These are phyloP conservation scores for Peniophora sp. DNA, from an alignment of 1,284 basidiomycete genomes.

Conservation along the genomic window DNA sequence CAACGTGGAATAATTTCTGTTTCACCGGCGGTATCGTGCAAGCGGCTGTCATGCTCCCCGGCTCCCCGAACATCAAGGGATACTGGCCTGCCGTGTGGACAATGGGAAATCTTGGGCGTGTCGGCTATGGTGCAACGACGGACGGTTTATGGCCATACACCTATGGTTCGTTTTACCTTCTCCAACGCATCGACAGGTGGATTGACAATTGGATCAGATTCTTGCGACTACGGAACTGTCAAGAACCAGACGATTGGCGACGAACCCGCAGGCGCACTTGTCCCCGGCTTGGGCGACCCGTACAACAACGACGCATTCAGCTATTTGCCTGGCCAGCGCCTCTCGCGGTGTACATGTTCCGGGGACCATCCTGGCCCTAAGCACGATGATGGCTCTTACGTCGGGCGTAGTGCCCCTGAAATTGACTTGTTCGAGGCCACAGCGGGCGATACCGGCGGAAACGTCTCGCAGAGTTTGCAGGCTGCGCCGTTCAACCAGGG, in stretches of 20 bases:
- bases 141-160: conserved; percentile 70
- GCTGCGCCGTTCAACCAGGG: conserved; percentile 42
- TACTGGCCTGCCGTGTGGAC: conserved; percentile 56
- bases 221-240: conserved; percentile 79
- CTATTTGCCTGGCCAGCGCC: conserved; percentile 40
- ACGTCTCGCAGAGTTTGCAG: conserved; percentile 56
- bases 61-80: conserved; percentile 21
- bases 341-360: conserved; percentile 68
- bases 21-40: conserved; percentile 73
- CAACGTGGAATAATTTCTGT: conserved; percentile 78
- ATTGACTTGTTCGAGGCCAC: conserved; percentile 76
- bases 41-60: conserved; percentile 33
- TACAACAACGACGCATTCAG: conserved; percentile 35
- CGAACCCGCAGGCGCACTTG: conserved; percentile 39
- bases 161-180: conserved; percentile 34
- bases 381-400: conserved; percentile 35
- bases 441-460: conserved; percentile 41
- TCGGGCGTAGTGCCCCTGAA: conserved; percentile 76
- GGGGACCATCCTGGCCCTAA: conserved; percentile 72
- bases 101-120: conserved; percentile 85
- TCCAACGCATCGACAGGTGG: conserved; percentile 29
- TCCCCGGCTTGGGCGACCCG: conserved; percentile 23
- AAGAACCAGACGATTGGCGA: conserved; percentile 63
- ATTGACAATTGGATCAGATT: conserved; percentile 54
- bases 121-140: conserved; percentile 75